Base-by-base conservation (phyloP, 257 asterid species). In the Coffea canephora region DNA sequence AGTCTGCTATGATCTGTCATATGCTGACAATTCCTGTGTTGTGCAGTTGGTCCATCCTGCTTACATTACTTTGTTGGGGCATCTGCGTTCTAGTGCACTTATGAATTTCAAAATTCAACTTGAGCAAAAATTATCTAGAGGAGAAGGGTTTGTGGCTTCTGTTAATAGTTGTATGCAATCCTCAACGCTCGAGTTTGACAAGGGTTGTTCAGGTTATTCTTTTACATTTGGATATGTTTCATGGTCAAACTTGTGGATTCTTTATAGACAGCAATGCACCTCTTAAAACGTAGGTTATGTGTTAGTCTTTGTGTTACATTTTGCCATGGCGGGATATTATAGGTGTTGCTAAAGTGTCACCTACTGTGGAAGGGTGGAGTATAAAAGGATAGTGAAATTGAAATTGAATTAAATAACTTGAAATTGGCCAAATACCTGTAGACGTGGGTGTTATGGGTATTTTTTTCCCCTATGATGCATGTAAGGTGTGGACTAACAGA, bases 41-140 rank as follows among this genome's bases (percentile, higher is more conserved):
- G 88, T 82, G 93, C 88, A 96, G 99, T 97, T 96, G 87, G 97
- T 96, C 86, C 98, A 90, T 88, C 99, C 98, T 83, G 92, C 98
- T 3, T 86, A 92, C 80, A 96, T 89, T 50, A 87, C 88, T 83
- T 89, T 91, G 96, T 82, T 94, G 99, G 97, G 97, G 45, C 99
- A 96, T 85, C 83, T 96, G 65, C 93, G 99, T 77, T 69, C 90
- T 82, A 92, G 88, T 82, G 85, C 91, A 54, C 80, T 96, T 74
- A 91, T 86, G 68, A 88, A 84, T 79, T 94, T 96, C 83, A 92
- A 96, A 88, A 89, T 83, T 75, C 88, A 93, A 78, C 88, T 92
- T 80, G 87, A 88, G 77, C 87, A 77, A 81, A 92, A 94, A 71
- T 81, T 94, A 84, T 85, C 87, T 65, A 94, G 84, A 85, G 98